Base-by-base conservation (phyloP, 257 asterid species). In the Buddleja alternifolia region DNA sequence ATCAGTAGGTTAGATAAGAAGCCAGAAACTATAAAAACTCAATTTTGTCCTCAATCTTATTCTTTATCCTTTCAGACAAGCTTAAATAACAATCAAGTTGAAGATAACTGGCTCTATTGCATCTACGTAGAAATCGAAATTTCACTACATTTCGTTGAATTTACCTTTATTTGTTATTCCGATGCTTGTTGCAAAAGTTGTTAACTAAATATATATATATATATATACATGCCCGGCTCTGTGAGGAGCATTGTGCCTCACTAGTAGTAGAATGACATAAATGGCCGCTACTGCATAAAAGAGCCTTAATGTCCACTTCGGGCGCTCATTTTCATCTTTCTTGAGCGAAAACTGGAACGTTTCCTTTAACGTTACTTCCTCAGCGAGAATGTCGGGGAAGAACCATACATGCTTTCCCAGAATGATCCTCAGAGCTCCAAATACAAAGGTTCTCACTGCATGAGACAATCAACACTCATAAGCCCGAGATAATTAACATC, bases 191-290 rank as follows among this genome's bases (percentile, higher is more conserved):
- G n/a, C n/a, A n/a, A n/a, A n/a, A n/a, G n/a, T n/a, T n/a, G n/a
- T n/a, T n/a, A n/a, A n/a, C n/a, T n/a, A n/a, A n/a, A n/a, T n/a
- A n/a, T n/a, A n/a, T n/a, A n/a, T n/a, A n/a, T n/a, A 46, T 50
- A 41, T 41, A 20, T 50, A 10, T 34, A 19, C 71, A 45, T 72
- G 85, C 95, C 95, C 80, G 74, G 93, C 93, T 75, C 95, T 78
- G 63, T 88, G 93, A 44, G 95, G 95, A 25, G 93, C 95, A 67
- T 88, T 93, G 76, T 88, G 93, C 79, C 90, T 85, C n/a, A n/a
- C n/a, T 72, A 88, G 73, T 39, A 88, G 40, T 58, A 79, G 44
- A 70, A 88, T 70, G 66, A 74, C 82, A 55, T 77, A 73, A 80
- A 80, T 78, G 57, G 83, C 78, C 8, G 80, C 83, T 59, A 85